Evolutionary conservation across 768 basidiomycete species (phyloP).

Genomic region (Agrocybe chaxingu): DNA sequence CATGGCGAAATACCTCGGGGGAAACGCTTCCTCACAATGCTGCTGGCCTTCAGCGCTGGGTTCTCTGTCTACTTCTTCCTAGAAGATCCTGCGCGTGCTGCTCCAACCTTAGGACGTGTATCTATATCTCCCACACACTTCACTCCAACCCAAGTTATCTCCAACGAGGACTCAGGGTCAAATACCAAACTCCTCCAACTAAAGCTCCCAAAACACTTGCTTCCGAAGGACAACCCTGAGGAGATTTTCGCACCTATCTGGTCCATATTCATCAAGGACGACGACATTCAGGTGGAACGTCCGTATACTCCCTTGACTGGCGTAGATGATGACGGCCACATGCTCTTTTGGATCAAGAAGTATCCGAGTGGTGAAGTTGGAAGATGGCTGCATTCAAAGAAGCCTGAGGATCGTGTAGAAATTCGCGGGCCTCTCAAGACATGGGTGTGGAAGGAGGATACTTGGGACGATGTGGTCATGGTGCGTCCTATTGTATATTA

Average conservation of each 20-base stretch:
- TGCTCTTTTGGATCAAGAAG: conserved; percentile 80
- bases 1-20: conserved; percentile 1
- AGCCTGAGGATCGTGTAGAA: conserved; percentile 65
- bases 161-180: conserved; percentile 48
- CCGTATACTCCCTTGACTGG: conserved; percentile 82
- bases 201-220: conserved; percentile 43
- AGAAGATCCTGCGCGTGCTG: conserved; percentile 42
- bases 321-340: conserved; percentile 59
- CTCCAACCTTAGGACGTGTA: conserved; percentile 34
- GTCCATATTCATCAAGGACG: conserved; percentile 81
- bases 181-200: conserved; percentile 66
- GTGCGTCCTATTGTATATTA: conserved; percentile 31
- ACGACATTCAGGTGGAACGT: conserved; percentile 85
- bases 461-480: conserved; percentile 81
- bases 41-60: conserved; percentile 37
- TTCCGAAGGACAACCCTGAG: conserved; percentile 23
- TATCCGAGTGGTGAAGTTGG: conserved; percentile 80
- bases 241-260: conserved; percentile 49
- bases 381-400: conserved; percentile 75
- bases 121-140: conserved; percentile 52
- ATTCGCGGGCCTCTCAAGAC: conserved; percentile 74
- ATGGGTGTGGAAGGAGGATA: conserved; percentile 51
- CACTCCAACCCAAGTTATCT: conserved; percentile 56
- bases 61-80: conserved; percentile 50
- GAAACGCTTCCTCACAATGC: conserved; percentile 19